Conservation (phyloP, 2,329 filamentous ascomycete genomes). For the Hypoxylon sp. region DNA sequence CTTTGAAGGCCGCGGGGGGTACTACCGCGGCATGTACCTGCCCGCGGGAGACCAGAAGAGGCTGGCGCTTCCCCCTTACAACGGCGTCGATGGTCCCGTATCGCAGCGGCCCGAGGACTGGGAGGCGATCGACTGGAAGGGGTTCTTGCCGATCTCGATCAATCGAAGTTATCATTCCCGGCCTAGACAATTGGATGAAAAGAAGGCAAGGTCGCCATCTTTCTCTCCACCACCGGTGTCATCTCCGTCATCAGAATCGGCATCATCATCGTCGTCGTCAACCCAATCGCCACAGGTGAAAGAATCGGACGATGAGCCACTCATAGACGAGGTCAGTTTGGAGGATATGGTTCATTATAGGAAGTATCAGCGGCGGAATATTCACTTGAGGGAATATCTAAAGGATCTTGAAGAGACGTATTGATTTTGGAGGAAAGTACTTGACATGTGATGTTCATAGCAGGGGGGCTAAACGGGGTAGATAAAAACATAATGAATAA, state of each 20-base stretch:
- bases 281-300: not conserved
- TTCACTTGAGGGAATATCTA: conserved; percentile 14
- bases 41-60: conserved; percentile 3
- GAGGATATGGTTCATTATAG: conserved; percentile 3
- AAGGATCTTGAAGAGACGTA: conserved; percentile 19
- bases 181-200: not conserved
- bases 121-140: conserved; percentile 29
- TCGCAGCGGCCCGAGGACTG: conserved; percentile 20
- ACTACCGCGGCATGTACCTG: conserved; percentile 28
- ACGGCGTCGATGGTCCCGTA: conserved; percentile 28
- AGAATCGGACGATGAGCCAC: not conserved
- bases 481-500: too few relatives aligned
- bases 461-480: too few relatives aligned
- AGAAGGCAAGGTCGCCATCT: not conserved
- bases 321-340: conserved; percentile 2
- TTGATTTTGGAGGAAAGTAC: conserved; percentile 2
- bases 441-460: too few relatives aligned
- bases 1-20: conserved; percentile 25
- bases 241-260: not conserved
- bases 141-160: conserved; percentile 30
- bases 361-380: conserved; percentile 9
- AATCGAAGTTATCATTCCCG: conserved; percentile 25
- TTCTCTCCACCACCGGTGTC: not conserved
- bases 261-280: not conserved
- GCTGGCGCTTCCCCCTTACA: conserved; percentile 39